phyloP scores from a whole-genome alignment of 2,329 filamentous ascomycete genomes.

The Teratosphaeria gauchensis region DNA sequence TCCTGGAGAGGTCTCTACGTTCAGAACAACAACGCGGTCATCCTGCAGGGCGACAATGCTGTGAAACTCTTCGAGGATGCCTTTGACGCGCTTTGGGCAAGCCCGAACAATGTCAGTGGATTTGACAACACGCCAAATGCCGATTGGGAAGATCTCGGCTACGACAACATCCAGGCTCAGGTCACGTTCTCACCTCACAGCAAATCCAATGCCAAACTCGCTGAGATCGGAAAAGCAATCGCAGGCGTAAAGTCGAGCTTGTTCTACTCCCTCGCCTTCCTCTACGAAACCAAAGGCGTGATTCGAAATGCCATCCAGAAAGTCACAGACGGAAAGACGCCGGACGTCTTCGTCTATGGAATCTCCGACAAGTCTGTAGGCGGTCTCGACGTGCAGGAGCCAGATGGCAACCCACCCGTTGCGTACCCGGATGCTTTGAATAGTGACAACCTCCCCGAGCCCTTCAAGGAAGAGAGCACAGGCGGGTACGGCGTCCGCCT shows the following conservation, averaged over 20 bases:
- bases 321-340: neutral
- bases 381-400: neutral
- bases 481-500: neutral
- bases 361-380: neutral
- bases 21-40: neutral
- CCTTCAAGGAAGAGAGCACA: neutral
- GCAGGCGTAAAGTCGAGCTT: neutral
- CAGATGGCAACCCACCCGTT: neutral
- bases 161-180: neutral
- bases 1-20: neutral
- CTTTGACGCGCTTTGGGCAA: neutral
- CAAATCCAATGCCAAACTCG: neutral
- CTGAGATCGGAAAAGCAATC: neutral
- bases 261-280: neutral
- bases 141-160: neutral
- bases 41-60: neutral
- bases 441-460: neutral
- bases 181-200: neutral
- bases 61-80: neutral
- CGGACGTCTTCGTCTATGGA: neutral
- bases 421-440: neutral
- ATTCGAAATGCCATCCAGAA: neutral
- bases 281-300: neutral
- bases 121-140: neutral
- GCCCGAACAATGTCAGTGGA: neutral